A percentile compares a stretch with the other conserved stretches of the same genome.
phyloP scores from a whole-genome alignment of 768 basidiomycete genomes.

The Lanmaoa pseudosensibilis region DNA sequence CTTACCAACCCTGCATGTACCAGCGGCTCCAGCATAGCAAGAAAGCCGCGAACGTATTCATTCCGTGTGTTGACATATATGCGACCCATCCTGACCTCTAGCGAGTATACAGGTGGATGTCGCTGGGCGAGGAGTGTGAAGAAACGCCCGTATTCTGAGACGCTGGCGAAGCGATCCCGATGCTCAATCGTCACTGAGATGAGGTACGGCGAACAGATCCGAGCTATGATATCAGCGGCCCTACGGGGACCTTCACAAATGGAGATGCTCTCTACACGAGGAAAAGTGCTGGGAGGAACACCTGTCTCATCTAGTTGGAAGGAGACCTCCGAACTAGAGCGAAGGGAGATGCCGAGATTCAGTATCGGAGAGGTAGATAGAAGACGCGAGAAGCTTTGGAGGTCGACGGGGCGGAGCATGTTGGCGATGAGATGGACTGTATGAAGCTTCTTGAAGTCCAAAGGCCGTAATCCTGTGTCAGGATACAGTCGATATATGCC shows the following conservation, averaged over 20 bases:
- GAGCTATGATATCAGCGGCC: slow-evolving; percentile 8
- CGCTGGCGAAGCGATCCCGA: not conserved
- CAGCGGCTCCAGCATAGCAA: slow-evolving; percentile 4
- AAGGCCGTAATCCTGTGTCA: not conserved
- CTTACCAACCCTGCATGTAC: slow-evolving; percentile 1
- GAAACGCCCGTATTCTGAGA: slow-evolving; percentile 3
- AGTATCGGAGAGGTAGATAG: slow-evolving; percentile 7
- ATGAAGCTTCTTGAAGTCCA: slow-evolving; percentile 10
- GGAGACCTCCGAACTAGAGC: slow-evolving; percentile 1
- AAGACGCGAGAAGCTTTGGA: slow-evolving; percentile 6
- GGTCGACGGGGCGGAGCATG: slow-evolving; percentile 9
- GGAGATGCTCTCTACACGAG: not conserved
- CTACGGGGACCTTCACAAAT: slow-evolving; percentile 7
- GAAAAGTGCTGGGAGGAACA: not conserved
- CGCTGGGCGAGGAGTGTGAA: slow-evolving; percentile 6
- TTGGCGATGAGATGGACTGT: slow-evolving; percentile 7
- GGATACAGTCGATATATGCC: slow-evolving; percentile 3
- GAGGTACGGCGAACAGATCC: slow-evolving; percentile 12
- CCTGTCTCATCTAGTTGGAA: not conserved
- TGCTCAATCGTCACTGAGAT: slow-evolving; percentile 6
- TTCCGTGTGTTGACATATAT: not conserved
- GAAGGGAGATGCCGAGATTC: slow-evolving; percentile 6
- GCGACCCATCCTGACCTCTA: slow-evolving; percentile 8
- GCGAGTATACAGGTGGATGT: not conserved
- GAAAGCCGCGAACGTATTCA: slow-evolving; percentile 7